Percentiles rank a stretch among this genome's conserved stretches.
Evolutionary conservation across 345 rosid species (phyloP).

Genomic region (Acer yangbiense): DNA sequence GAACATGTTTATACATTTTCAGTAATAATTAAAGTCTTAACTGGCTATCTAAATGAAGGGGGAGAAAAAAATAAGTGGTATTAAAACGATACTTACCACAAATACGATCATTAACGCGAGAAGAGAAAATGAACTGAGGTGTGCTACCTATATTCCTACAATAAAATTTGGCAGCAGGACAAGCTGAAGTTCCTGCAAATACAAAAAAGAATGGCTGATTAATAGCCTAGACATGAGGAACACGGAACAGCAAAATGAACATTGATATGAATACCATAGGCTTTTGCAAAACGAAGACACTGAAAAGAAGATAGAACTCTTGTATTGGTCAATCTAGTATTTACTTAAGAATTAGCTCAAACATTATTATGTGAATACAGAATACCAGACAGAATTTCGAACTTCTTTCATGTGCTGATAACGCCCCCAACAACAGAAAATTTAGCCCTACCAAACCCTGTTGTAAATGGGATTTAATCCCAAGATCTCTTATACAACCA

Average conservation of each 20-base stretch:
- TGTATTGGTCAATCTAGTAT: background rate
- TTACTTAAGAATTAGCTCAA: no score
- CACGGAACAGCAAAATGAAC: background rate
- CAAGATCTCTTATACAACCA: background rate
- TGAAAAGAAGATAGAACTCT: background rate
- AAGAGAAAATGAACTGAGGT: constrained; percentile 57
- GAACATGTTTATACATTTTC: constrained; percentile 1
- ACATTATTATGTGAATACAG: background rate
- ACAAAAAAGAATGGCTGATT: constrained; percentile 18
- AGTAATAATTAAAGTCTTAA: background rate
- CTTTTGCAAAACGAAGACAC: background rate
- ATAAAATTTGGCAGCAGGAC: constrained; percentile 65
- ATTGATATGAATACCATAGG: background rate
- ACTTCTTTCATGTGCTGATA: no score
- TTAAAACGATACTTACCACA: constrained; percentile 48
- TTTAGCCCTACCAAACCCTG: no score
- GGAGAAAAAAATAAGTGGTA: background rate
- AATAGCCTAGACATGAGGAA: constrained; percentile 5
- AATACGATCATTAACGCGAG: constrained; percentile 56
- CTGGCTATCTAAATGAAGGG: background rate
- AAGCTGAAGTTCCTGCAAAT: constrained; percentile 75
- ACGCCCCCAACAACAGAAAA: no score
- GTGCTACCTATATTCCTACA: constrained; percentile 62
- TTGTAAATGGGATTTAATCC: background rate
- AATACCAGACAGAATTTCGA: no score